Evolutionary conservation across 2,329 filamentous ascomycete genomes (phyloP).

Genomic region (Septoria petroselini): DNA sequence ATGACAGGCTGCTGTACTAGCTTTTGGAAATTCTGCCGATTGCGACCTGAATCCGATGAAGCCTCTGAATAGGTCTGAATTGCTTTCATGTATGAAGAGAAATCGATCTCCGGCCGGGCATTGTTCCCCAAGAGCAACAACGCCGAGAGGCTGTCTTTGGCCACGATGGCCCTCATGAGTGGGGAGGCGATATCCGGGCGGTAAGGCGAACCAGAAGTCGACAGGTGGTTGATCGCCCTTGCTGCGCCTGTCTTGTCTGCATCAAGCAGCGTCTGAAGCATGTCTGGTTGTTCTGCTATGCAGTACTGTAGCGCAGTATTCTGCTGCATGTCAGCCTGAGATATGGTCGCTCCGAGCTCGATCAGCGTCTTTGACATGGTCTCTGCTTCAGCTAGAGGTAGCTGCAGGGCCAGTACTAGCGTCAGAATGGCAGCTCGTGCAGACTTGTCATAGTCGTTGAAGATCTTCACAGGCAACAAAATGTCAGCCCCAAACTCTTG

Average conservation of each 20-base stretch:
- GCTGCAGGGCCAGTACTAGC: conserved; percentile 63
- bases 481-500: conserved; percentile 72
- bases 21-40: conserved; percentile 49
- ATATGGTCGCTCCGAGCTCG: conserved; percentile 66
- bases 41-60: conserved; percentile 45
- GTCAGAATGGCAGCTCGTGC: conserved; percentile 64
- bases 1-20: conserved; percentile 64
- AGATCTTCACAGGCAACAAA: conserved; percentile 68
- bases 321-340: conserved; percentile 66
- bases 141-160: conserved; percentile 53
- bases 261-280: conserved; percentile 47
- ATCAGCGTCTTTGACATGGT: conserved; percentile 65
- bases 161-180: conserved; percentile 58
- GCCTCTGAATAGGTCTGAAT: conserved; percentile 44
- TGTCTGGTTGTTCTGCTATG: conserved; percentile 51
- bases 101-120: conserved; percentile 58
- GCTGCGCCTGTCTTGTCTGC: conserved; percentile 60
- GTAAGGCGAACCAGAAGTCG: conserved; percentile 42
- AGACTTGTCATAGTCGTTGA: conserved; percentile 47
- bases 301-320: conserved; percentile 66
- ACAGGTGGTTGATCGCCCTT: conserved; percentile 65
- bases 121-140: conserved; percentile 63
- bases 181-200: conserved; percentile 45
- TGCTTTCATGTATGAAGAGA: conserved; percentile 62
- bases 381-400: conserved; percentile 62